These are phyloP conservation scores for Lepiota brunneoincarnata DNA, from an alignment of 768 basidiomycete genomes.

Conservation along the genomic window DNA sequence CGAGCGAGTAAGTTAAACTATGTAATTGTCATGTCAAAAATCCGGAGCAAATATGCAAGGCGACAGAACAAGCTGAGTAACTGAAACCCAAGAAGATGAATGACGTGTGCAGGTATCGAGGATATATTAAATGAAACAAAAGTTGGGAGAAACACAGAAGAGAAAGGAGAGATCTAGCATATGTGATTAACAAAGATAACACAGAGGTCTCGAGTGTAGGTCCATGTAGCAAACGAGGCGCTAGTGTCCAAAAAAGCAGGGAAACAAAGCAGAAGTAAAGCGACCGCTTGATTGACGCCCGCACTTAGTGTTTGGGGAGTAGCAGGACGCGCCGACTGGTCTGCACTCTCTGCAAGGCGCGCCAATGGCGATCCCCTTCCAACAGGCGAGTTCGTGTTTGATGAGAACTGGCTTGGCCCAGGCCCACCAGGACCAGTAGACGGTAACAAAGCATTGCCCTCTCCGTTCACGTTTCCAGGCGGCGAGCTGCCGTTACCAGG, in stretches of 20 bases:
- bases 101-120: neutral
- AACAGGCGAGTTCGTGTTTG: conserved; percentile 50
- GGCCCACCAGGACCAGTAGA: conserved; percentile 24
- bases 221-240: neutral
- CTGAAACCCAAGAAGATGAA: neutral
- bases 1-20: no score
- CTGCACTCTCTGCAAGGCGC: conserved; percentile 26
- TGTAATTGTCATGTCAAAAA: no score
- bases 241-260: neutral
- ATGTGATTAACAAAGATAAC: conserved; percentile 12
- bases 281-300: neutral
- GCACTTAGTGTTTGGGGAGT: conserved; percentile 28
- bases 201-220: neutral
- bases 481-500: conserved; percentile 27
- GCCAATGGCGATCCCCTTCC: conserved; percentile 53
- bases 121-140: neutral
- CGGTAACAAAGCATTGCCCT: conserved; percentile 31
- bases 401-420: conserved; percentile 26
- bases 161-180: conserved; percentile 18
- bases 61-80: neutral
- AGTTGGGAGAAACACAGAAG: conserved; percentile 4
- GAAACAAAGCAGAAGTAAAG: neutral
- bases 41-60: neutral
- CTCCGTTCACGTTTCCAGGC: conserved; percentile 25
- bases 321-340: conserved; percentile 29